Percentiles rank a stretch among this genome's conserved stretches.
These are phyloP conservation scores for Amanita polypyramis DNA, from an alignment of 768 basidiomycete species.

Conservation along the genomic window DNA sequence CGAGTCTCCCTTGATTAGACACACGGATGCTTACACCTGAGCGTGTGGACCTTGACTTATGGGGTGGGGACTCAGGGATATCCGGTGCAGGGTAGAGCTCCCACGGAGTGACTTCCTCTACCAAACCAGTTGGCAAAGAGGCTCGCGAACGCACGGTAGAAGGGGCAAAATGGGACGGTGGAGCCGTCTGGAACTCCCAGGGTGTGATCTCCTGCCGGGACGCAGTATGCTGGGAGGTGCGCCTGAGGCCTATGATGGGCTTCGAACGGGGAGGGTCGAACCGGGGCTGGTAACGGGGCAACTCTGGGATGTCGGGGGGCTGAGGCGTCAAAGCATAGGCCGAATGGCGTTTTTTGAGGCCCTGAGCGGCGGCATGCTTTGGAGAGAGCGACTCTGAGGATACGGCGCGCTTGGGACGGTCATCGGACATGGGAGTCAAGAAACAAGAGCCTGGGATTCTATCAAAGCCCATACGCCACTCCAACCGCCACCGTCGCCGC, in stretches of 20 bases:
- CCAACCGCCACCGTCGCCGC: constrained; percentile 68
- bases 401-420: constrained; percentile 9
- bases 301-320: neutral
- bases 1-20: neutral
- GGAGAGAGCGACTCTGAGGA: constrained; percentile 14
- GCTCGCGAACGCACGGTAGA: constrained; percentile 10
- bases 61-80: neutral
- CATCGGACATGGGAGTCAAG: neutral
- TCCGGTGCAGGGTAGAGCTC: constrained; percentile 17
- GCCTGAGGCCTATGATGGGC: neutral
- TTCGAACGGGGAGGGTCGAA: neutral
- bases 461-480: constrained; percentile 52
- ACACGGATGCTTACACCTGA: neutral
- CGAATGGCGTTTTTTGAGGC: constrained; percentile 25
- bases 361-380: constrained; percentile 1
- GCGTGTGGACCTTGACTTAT: neutral
- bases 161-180: constrained; percentile 9
- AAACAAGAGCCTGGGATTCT: neutral
- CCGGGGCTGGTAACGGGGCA: neutral
- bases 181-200: constrained; percentile 24
- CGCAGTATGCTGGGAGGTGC: constrained; percentile 1
- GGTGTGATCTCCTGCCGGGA: constrained; percentile 27
- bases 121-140: constrained; percentile 10
- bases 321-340: constrained; percentile 13
- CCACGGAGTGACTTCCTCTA: constrained; percentile 23